A percentile compares a stretch with the other conserved stretches of the same genome.
Conservation (phyloP, 306 rosid genomes). For the Quercus aquifolioides region DNA sequence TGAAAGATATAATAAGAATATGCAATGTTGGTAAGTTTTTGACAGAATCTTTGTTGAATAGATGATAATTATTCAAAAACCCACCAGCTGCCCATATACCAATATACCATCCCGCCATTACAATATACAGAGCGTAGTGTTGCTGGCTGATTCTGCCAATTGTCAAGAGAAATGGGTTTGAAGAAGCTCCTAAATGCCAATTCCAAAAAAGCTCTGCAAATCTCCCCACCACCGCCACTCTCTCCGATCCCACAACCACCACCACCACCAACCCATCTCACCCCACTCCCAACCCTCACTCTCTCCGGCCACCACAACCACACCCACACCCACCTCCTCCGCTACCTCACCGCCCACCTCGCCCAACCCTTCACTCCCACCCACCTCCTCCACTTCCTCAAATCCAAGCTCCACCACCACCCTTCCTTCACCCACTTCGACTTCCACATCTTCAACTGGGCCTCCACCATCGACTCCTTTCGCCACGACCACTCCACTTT, state of each 20-base stretch:
- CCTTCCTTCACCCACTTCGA: conserved; percentile 70
- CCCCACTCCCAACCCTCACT: conserved; percentile 41
- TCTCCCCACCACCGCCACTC: conserved; percentile 13
- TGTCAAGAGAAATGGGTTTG: conserved; percentile 18
- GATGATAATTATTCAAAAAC: too few species aligned
- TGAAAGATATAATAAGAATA: fast-evolving
- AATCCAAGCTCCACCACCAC: conserved; percentile 74
- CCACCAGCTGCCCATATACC: too few species aligned
- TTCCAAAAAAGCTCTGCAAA: conserved; percentile 19
- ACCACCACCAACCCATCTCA: conserved; percentile 23
- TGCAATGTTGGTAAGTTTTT: too few species aligned
- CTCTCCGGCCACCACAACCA: conserved; percentile 36
- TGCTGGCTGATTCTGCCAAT: neutral
- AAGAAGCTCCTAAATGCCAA: conserved; percentile 46
- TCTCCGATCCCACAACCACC: conserved; percentile 53
- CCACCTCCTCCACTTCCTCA: conserved; percentile 67
- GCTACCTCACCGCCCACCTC: conserved; percentile 54
- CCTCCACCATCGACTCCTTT: conserved; percentile 66
- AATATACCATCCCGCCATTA: too few species aligned
- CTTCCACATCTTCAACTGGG: conserved; percentile 87
- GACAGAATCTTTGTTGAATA: too few species aligned
- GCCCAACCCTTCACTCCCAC: conserved; percentile 54
- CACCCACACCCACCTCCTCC: conserved; percentile 53
- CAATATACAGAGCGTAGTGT: too few species aligned
- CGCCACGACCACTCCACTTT: conserved; percentile 76